These are phyloP conservation scores for Fusarium abutilonis DNA, from an alignment of 2,329 filamentous ascomycete genomes.

Conservation along the genomic window DNA sequence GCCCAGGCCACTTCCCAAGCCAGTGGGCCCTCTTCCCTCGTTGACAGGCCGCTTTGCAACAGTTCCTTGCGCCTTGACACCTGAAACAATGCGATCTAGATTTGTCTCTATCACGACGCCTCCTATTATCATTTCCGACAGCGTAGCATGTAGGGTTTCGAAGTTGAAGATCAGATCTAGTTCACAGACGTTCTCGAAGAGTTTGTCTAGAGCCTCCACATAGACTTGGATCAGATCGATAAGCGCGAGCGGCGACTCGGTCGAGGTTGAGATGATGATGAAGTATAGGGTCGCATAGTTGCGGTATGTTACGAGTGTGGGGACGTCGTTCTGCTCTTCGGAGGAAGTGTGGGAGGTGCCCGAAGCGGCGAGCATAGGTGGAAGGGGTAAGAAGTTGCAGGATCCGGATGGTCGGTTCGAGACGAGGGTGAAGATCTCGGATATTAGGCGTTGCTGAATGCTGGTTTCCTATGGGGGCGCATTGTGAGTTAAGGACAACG, in stretches of 20 bases:
- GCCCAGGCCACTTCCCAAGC: constrained; percentile 61
- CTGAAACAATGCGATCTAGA: constrained; percentile 86
- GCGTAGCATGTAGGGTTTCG: constrained; percentile 89
- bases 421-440: constrained; percentile 96
- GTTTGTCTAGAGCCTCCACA: constrained; percentile 90
- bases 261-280: constrained; percentile 96
- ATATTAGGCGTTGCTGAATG: constrained; percentile 95
- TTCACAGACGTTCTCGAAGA: constrained; percentile 99
- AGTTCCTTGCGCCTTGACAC: constrained; percentile 79
- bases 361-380: constrained; percentile 70
- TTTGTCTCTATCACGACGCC: constrained; percentile 95
- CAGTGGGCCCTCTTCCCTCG: constrained; percentile 62
- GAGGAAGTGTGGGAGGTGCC: constrained; percentile 71
- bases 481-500: constrained; percentile 10
- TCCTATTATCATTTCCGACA: constrained; percentile 94
- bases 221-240: constrained; percentile 99
- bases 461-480: constrained; percentile 80
- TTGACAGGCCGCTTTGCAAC: constrained; percentile 84
- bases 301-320: constrained; percentile 95
- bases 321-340: constrained; percentile 83
- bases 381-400: constrained; percentile 94
- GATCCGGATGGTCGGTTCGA: constrained; percentile 89
- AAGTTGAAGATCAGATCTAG: constrained; percentile 99
- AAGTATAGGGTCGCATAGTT: constrained; percentile 99
- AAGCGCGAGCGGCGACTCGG: constrained; percentile 92